Evolutionary conservation across 352 stramenopile genomes (phyloP).

Genomic region (Phytophthora pluvialis): DNA sequence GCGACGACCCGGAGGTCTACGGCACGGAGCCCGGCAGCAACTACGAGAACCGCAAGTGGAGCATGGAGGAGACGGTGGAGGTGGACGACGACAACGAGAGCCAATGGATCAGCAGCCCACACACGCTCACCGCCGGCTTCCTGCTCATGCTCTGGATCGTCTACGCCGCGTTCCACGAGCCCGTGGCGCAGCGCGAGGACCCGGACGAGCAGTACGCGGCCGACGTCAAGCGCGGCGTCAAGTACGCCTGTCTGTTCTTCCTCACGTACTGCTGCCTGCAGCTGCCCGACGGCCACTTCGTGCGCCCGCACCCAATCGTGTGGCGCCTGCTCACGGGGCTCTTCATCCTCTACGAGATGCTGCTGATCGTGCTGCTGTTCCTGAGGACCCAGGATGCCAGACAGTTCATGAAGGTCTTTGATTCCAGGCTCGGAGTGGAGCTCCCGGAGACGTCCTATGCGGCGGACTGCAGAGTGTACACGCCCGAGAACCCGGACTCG

Average conservation of each 20-base stretch:
- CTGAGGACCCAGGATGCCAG: slow-evolving; percentile 81
- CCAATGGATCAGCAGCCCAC: slow-evolving; percentile 85
- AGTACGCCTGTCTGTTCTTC: slow-evolving; percentile 86
- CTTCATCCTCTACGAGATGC: slow-evolving; percentile 94
- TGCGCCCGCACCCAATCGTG: slow-evolving; percentile 90
- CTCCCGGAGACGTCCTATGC: slow-evolving; percentile 86
- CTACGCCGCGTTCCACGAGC: slow-evolving; percentile 84
- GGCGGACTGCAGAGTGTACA: slow-evolving; percentile 86
- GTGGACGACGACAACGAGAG: slow-evolving; percentile 78
- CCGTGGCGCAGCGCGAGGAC: slow-evolving; percentile 43
- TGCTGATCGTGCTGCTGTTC: slow-evolving; percentile 89
- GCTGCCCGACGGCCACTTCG: slow-evolving; percentile 86
- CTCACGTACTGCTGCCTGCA: slow-evolving; percentile 89
- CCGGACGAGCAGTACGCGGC: slow-evolving; percentile 42
- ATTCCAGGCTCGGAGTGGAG: slow-evolving; percentile 75
- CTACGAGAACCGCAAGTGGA: slow-evolving; percentile 87
- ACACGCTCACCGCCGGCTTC: slow-evolving; percentile 82
- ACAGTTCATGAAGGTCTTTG: slow-evolving; percentile 86
- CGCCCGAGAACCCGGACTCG: slow-evolving; percentile 84
- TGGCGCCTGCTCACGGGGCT: slow-evolving; percentile 91
- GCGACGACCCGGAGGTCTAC: slow-evolving; percentile 51
- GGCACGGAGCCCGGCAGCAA: slow-evolving; percentile 53
- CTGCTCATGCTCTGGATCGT: slow-evolving; percentile 86
- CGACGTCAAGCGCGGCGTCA: slow-evolving; percentile 75
- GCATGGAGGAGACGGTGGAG: slow-evolving; percentile 79